Base-by-base conservation (phyloP, 495 filamentous ascomycete genomes). In the Letharia columbiana region DNA sequence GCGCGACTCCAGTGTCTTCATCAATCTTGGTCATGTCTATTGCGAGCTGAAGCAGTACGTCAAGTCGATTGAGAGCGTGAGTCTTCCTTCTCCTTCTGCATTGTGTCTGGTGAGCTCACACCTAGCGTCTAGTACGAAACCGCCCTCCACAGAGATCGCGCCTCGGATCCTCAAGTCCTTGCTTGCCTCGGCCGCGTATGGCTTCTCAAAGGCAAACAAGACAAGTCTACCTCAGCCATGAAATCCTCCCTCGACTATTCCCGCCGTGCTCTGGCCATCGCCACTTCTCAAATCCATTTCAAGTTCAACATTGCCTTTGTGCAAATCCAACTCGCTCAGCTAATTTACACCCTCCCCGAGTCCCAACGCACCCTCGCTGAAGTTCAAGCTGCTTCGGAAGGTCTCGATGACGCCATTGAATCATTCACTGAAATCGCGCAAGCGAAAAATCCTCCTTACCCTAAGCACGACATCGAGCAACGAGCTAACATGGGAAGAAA, bases 231-330 rank as follows among this genome's bases (percentile, higher is more conserved):
- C 23, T 77, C 86, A 9, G 87, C 87, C n/a, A 92, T 96, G 81
- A 91, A 91, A 73, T 89, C 83, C 17, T 86, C 91, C 8, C 79
- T 98, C n/a, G 87, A 91, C 41, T 96, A 91, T 72, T 91, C 94
- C 7, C 84, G 89, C 69, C 89, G 92, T 80, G 91, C 92, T 28
- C 84, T 92, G 40, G 83, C 85, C 52, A 80, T 90, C 50, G 85
- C 89, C 0, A 90, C 91, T 2, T 89, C 92, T 28, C 90, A 95
- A 70, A 80, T 91, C 11, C 90, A 96, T 76, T 89, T 94, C 72
- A 88, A 93, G 73, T 98, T 98, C 83, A 98, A 98, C 74, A 90
- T 98, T 20, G 94, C 94, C 33, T 98, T 96, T 68, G 91, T 97
- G 23, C 92, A 98, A 72, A 91, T 96, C 67, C 91, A 96, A 74